These are phyloP conservation scores for Atalantia buxifolia DNA, from an alignment of 345 rosid species.

Conservation along the genomic window DNA sequence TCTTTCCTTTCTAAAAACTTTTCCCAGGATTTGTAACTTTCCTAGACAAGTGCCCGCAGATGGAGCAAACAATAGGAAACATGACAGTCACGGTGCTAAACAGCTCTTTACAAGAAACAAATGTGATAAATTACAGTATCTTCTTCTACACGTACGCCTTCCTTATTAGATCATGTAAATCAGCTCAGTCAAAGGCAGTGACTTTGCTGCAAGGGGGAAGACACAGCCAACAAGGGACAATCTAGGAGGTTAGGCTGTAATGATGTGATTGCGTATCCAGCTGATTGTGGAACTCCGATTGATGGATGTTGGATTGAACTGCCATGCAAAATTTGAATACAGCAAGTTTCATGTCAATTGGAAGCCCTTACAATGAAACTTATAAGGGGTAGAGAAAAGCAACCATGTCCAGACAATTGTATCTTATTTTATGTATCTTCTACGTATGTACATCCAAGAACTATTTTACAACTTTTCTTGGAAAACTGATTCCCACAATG, in stretches of 20 bases:
- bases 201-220: conserved; percentile 53
- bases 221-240: conserved; percentile 55
- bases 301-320: conserved; percentile 69
- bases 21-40: conserved; percentile 13
- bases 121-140: conserved; percentile 28
- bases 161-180: conserved; percentile 12
- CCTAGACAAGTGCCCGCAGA: background rate
- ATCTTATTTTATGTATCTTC: background rate
- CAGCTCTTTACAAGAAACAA: conserved; percentile 28
- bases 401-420: background rate
- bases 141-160: conserved; percentile 15
- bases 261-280: conserved; percentile 55
- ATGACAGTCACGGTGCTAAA: conserved; percentile 1
- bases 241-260: conserved; percentile 69
- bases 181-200: conserved; percentile 41
- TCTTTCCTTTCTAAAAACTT: background rate
- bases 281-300: conserved; percentile 60
- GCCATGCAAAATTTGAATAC: conserved; percentile 14
- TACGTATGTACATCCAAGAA: background rate
- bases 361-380: background rate
- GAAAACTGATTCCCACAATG: background rate
- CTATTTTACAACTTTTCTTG: background rate
- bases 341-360: background rate
- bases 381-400: background rate
- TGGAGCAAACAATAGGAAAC: conserved; percentile 12